These are phyloP conservation scores for Cystofilobasidium macerans DNA, from an alignment of 768 basidiomycete genomes.

Conservation along the genomic window DNA sequence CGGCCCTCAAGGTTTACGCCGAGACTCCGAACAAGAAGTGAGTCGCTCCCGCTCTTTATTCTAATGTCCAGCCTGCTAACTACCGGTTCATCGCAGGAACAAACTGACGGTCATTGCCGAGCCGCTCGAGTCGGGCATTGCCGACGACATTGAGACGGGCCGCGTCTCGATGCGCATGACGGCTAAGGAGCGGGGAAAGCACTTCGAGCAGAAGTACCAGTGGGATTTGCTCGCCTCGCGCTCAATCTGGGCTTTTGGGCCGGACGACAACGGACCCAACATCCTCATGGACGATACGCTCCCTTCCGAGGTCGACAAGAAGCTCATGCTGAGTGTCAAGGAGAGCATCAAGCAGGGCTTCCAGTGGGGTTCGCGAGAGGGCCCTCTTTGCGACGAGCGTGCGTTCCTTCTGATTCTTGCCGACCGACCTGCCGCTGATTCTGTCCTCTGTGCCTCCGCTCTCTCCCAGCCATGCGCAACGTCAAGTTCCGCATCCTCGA, in stretches of 20 bases:
- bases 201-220: constrained; percentile 93
- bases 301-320: constrained; percentile 93
- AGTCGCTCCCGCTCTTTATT: constrained; percentile 32
- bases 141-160: constrained; percentile 90
- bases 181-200: constrained; percentile 83
- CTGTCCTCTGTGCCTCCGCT: neutral
- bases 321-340: constrained; percentile 72
- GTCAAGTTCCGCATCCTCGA: constrained; percentile 96
- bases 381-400: constrained; percentile 97
- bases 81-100: constrained; percentile 53
- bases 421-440: neutral
- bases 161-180: constrained; percentile 90
- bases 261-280: constrained; percentile 89
- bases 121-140: constrained; percentile 86
- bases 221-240: constrained; percentile 96
- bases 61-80: neutral
- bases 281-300: constrained; percentile 89
- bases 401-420: constrained; percentile 41
- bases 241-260: constrained; percentile 99
- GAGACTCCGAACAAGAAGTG: constrained; percentile 99
- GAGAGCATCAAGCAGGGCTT: constrained; percentile 98
- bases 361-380: constrained; percentile 98
- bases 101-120: constrained; percentile 98
- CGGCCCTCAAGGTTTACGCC: constrained; percentile 94
- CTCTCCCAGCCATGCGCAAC: constrained; percentile 74